Evolutionary conservation across 139 green algal species (phyloP).

Genomic region (Asterochloris sp.): DNA sequence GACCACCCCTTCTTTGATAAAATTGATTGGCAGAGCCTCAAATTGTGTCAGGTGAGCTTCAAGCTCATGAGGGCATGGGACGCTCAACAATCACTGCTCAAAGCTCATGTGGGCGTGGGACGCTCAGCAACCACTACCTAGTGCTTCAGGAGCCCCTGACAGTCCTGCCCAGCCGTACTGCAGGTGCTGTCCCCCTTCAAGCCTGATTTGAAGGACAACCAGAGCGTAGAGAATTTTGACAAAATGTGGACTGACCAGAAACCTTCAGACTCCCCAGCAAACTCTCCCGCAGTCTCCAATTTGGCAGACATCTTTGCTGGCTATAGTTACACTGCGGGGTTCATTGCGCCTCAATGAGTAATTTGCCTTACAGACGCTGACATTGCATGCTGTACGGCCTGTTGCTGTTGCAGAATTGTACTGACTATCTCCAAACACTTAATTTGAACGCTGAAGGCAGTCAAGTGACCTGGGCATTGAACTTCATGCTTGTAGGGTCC

Average conservation of each 20-base stretch:
- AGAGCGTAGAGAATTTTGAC: slow-evolving; percentile 84
- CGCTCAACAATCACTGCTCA: neutral
- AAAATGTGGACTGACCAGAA: slow-evolving; percentile 74
- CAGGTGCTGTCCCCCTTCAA: slow-evolving; percentile 79
- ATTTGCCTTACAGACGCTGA: no score
- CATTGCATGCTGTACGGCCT: no score
- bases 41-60: slow-evolving; percentile 54
- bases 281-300: slow-evolving; percentile 45
- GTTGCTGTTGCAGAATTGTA: no score
- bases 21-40: slow-evolving; percentile 85
- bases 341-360: no score
- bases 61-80: neutral
- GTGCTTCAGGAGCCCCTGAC: neutral
- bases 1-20: slow-evolving; percentile 86
- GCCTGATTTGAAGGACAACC: slow-evolving; percentile 38
- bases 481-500: no score
- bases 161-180: neutral
- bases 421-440: no score
- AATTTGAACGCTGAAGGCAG: no score
- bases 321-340: neutral
- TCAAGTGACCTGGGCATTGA: no score
- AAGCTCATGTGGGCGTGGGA: neutral
- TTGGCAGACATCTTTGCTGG: slow-evolving; percentile 1
- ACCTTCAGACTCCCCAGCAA: slow-evolving; percentile 66
- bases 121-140: neutral